These are phyloP conservation scores for Cyberlindnera meyerae DNA, from an alignment of 805 yeast species.

Conservation along the genomic window DNA sequence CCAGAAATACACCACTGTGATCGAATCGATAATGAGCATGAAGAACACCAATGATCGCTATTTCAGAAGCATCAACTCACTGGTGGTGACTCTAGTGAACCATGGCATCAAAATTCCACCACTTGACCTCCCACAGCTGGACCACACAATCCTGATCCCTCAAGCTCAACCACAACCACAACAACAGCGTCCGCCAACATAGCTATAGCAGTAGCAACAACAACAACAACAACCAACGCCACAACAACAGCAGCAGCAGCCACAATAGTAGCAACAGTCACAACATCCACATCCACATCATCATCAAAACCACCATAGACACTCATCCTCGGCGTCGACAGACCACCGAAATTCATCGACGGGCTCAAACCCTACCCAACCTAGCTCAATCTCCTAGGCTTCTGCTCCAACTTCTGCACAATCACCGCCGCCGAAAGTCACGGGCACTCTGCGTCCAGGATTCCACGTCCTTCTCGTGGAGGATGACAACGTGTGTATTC, in stretches of 20 bases:
- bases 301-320: conserved; percentile 9
- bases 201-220: neutral
- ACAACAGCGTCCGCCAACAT: conserved; percentile 7
- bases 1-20: conserved; percentile 57
- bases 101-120: conserved; percentile 68
- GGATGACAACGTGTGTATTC: conserved; percentile 79
- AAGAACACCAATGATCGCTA: conserved; percentile 55
- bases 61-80: conserved; percentile 43
- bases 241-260: neutral
- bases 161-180: conserved; percentile 4
- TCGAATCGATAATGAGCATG: conserved; percentile 55
- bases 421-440: conserved; percentile 12
- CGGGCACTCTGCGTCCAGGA: conserved; percentile 32
- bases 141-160: conserved; percentile 4
- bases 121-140: conserved; percentile 44
- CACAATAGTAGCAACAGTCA: conserved; percentile 8
- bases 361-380: too few species aligned
- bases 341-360: too few species aligned
- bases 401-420: too few species aligned
- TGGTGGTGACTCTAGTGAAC: conserved; percentile 45
- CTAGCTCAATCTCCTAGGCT: conserved; percentile 9
- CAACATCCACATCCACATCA: neutral
- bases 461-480: conserved; percentile 74
- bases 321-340: conserved; percentile 1
- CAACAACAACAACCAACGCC: neutral